These are phyloP conservation scores for Sporobolomyces phaffii DNA, from an alignment of 768 basidiomycete genomes.

Conservation along the genomic window DNA sequence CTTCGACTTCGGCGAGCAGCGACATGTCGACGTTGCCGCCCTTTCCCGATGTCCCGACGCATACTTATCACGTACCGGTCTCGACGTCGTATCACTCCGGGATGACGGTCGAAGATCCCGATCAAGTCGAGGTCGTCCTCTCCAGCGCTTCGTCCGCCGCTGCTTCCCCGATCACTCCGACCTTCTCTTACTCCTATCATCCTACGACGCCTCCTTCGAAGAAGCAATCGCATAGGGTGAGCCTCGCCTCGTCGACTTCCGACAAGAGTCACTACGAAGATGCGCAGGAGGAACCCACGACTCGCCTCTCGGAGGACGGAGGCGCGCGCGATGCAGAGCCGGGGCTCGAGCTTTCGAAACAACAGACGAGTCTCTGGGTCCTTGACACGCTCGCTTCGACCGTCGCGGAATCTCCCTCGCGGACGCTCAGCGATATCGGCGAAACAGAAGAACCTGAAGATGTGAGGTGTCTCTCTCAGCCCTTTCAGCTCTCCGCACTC, in stretches of 20 bases:
- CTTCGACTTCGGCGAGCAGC: slow-evolving; percentile 22
- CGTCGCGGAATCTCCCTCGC: background rate
- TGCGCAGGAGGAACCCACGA: background rate
- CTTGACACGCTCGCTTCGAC: slow-evolving; percentile 17
- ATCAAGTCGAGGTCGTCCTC: slow-evolving; percentile 7
- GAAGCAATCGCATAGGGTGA: background rate
- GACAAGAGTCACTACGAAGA: slow-evolving; percentile 20
- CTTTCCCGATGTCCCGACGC: slow-evolving; percentile 24
- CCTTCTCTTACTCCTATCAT: background rate
- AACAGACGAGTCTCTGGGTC: slow-evolving; percentile 26
- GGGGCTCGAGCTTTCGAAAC: background rate
- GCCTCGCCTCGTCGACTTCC: slow-evolving; percentile 4
- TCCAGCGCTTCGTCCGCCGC: background rate
- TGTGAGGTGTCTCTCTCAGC: background rate
- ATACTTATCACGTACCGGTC: background rate
- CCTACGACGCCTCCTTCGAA: slow-evolving; percentile 1
- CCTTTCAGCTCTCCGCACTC: too few relatives aligned
- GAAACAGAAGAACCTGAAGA: slow-evolving; percentile 20
- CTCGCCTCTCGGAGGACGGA: background rate
- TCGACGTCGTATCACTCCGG: background rate
- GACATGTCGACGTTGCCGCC: slow-evolving; percentile 21
- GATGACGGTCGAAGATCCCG: background rate
- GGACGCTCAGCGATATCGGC: slow-evolving; percentile 8
- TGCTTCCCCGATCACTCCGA: background rate
- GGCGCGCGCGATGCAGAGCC: background rate